Percentiles rank a stretch among this genome's conserved stretches.
These are phyloP conservation scores for Ampelomyces quisqualis DNA, from an alignment of 2,329 filamentous ascomycete species.

Conservation along the genomic window DNA sequence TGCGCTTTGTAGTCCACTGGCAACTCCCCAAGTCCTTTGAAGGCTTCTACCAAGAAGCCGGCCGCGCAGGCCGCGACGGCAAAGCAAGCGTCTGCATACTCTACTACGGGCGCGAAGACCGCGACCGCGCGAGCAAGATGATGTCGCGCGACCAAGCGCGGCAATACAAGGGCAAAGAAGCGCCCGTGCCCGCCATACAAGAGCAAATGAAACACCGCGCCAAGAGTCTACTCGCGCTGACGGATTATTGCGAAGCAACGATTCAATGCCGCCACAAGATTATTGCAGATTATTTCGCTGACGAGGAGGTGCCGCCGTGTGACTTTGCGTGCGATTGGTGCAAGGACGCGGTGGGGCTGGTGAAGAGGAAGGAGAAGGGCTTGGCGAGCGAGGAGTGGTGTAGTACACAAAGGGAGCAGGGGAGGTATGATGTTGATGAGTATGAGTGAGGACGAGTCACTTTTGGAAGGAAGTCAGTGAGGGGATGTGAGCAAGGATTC, in stretches of 20 bases:
- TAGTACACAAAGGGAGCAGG: slow-evolving; percentile 49
- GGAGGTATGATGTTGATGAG: slow-evolving; percentile 44
- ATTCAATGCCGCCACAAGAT: slow-evolving; percentile 66
- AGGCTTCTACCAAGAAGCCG: slow-evolving; percentile 94
- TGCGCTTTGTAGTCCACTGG: slow-evolving; percentile 95
- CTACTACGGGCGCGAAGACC: slow-evolving; percentile 86
- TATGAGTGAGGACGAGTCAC: slow-evolving; percentile 30
- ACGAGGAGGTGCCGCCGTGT: slow-evolving; percentile 41
- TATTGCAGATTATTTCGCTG: slow-evolving; percentile 43
- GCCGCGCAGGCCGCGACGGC: slow-evolving; percentile 84
- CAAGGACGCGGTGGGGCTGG: slow-evolving; percentile 47
- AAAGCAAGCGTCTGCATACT: slow-evolving; percentile 84
- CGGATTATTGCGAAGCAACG: slow-evolving; percentile 79
- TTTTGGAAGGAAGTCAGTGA: no score
- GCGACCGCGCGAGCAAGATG: slow-evolving; percentile 67
- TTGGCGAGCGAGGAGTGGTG: slow-evolving; percentile 54
- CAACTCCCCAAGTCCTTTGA: slow-evolving; percentile 91
- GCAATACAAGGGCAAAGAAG: slow-evolving; percentile 49
- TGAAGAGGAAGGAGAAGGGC: slow-evolving; percentile 47
- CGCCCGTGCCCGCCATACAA: slow-evolving; percentile 35
- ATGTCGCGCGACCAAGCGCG: slow-evolving; percentile 52
- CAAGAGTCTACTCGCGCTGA: slow-evolving; percentile 57
- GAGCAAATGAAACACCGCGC: slow-evolving; percentile 45
- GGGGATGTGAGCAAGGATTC: background rate
- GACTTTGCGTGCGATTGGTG: slow-evolving; percentile 54